Conservation (phyloP, 345 rosid species). For the Citropsis articulata region DNA sequence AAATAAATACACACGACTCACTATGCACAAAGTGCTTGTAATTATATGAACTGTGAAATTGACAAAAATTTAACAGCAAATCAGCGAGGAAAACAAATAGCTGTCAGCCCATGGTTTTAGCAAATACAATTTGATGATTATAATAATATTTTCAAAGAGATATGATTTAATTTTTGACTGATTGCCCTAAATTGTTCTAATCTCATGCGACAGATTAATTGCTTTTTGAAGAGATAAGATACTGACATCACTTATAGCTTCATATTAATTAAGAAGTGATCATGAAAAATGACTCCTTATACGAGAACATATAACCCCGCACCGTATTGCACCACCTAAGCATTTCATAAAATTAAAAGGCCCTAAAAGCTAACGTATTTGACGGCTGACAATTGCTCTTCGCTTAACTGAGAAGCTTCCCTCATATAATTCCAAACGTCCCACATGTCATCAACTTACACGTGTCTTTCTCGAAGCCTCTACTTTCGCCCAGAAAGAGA, state of each 20-base stretch:
- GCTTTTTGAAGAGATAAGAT: background rate
- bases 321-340: too few relatives aligned
- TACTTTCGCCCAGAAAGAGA: slow-evolving; percentile 16
- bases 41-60: too few relatives aligned
- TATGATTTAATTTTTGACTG: background rate
- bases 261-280: too few relatives aligned
- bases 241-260: background rate
- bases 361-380: too few relatives aligned
- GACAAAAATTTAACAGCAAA: background rate
- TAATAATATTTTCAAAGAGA: background rate
- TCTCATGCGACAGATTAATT: background rate
- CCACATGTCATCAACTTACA: slow-evolving; percentile 24
- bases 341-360: too few relatives aligned
- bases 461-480: slow-evolving; percentile 46
- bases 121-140: background rate
- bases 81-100: background rate
- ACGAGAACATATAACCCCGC: too few relatives aligned
- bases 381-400: background rate
- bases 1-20: background rate
- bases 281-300: too few relatives aligned
- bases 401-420: background rate
- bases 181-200: background rate
- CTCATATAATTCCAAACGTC: background rate
- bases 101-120: background rate
- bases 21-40: background rate